phyloP scores from a whole-genome alignment of 345 rosid species.

The Abelmoschus esculentus region DNA sequence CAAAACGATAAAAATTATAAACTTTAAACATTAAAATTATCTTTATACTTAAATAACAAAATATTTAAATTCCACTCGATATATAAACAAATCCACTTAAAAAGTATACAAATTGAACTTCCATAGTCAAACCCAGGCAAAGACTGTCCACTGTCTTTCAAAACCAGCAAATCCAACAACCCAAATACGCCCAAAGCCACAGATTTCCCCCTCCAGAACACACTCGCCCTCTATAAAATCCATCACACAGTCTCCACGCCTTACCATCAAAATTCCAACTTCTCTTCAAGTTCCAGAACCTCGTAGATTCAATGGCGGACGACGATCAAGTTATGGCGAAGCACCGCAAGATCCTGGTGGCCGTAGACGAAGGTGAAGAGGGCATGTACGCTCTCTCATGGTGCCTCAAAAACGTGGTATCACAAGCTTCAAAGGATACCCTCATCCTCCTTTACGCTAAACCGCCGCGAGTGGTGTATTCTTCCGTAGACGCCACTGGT shows the following conservation, averaged over 20 bases:
- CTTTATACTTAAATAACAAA: too few relatives aligned
- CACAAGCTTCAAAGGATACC: constrained; percentile 28
- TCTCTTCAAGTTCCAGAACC: not conserved
- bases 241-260: not conserved
- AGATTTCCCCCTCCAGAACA: not conserved
- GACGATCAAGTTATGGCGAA: constrained; percentile 14
- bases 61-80: too few relatives aligned
- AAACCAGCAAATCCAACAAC: not conserved
- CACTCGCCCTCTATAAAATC: not conserved
- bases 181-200: not conserved
- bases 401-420: constrained; percentile 40
- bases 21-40: too few relatives aligned
- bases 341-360: constrained; percentile 42
- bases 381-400: constrained; percentile 58
- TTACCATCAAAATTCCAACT: not conserved
- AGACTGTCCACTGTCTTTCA: not conserved
- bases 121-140: not conserved
- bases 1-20: too few relatives aligned
- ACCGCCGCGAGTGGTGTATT: constrained; percentile 27
- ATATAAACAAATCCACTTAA: too few relatives aligned
- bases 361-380: constrained; percentile 57
- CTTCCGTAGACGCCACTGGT: constrained; percentile 49
- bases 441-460: constrained; percentile 46
- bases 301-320: constrained; percentile 9
- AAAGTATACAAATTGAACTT: too few relatives aligned